phyloP scores from a whole-genome alignment of 176 grass and related monocot genomes.

The Carex kokanica region DNA sequence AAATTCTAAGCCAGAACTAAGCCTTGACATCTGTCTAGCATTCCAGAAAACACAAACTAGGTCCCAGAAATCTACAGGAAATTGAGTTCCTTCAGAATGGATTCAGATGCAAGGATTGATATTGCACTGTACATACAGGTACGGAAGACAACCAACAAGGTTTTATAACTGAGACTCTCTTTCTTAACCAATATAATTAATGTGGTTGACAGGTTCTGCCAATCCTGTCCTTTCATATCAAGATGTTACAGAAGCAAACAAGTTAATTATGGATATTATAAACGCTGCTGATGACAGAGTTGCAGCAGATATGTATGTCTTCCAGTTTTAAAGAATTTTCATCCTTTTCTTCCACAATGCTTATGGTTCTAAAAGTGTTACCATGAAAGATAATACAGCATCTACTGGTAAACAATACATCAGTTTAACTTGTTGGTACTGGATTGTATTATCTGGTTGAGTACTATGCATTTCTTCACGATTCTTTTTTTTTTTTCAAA shows the following conservation, averaged over 20 bases:
- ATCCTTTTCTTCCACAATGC: slow-evolving; percentile 23
- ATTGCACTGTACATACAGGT: slow-evolving; percentile 4
- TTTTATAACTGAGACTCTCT: not conserved
- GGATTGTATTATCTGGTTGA: not conserved
- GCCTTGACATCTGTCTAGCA: not conserved
- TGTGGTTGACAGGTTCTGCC: slow-evolving; percentile 59
- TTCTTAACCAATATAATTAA: slow-evolving; percentile 3
- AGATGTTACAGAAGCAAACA: slow-evolving; percentile 61
- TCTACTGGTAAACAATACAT: not conserved
- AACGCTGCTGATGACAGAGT: slow-evolving; percentile 30
- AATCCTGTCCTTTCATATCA: slow-evolving; percentile 78
- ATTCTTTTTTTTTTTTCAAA: not conserved
- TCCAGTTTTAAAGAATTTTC: not conserved
- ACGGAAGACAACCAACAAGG: not conserved
- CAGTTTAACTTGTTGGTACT: not conserved
- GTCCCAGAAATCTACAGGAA: not conserved
- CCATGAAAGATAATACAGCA: not conserved
- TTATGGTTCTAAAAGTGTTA: not conserved
- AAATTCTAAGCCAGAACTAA: not conserved
- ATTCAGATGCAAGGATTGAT: slow-evolving; percentile 9
- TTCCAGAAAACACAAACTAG: not conserved
- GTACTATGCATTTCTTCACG: not conserved
- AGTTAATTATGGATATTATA: slow-evolving; percentile 61
- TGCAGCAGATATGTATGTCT: slow-evolving; percentile 40
- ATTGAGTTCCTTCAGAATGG: not conserved